Evolutionary conservation across 192 early-diverging fungal genomes (phyloP).

Genomic region (Gamsiella multidivaricata): DNA sequence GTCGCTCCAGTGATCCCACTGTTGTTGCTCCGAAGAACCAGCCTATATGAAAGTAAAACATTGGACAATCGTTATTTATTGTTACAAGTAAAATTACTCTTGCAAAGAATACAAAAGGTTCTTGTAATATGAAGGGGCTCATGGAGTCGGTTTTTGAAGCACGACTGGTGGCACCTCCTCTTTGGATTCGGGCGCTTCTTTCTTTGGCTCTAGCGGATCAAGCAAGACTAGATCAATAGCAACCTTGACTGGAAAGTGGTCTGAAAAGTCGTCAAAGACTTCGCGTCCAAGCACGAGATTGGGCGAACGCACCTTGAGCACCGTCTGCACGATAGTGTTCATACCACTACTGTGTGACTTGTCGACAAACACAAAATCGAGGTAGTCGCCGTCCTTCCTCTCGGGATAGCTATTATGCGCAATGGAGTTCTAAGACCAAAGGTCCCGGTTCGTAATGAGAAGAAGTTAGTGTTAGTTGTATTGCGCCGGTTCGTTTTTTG

Average conservation of each 20-base stretch:
- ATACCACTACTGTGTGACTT: background rate
- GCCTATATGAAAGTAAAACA: too few species aligned
- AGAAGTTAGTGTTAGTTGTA: too few species aligned
- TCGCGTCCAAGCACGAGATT: background rate
- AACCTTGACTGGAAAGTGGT: slow-evolving; percentile 15
- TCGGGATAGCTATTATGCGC: background rate
- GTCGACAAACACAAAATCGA: slow-evolving; percentile 18
- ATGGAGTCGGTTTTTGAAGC: background rate
- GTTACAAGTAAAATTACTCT: too few species aligned
- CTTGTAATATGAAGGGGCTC: too few species aligned
- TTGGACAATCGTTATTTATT: too few species aligned
- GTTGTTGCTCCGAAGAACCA: too few species aligned
- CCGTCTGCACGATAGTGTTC: slow-evolving; percentile 3
- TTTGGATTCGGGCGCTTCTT: background rate
- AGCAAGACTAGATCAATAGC: slow-evolving; percentile 1
- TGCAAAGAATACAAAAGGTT: too few species aligned
- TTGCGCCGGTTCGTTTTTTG: too few species aligned
- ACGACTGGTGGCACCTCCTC: background rate
- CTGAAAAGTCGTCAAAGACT: slow-evolving; percentile 17
- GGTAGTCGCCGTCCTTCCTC: background rate
- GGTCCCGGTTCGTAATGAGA: too few species aligned
- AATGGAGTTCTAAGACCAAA: slow-evolving; percentile 13
- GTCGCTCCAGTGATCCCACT: too few species aligned
- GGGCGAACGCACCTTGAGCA: background rate
- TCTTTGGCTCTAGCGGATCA: background rate